phyloP scores from a whole-genome alignment of 768 basidiomycete genomes.

The Suillus cothurnatus region DNA sequence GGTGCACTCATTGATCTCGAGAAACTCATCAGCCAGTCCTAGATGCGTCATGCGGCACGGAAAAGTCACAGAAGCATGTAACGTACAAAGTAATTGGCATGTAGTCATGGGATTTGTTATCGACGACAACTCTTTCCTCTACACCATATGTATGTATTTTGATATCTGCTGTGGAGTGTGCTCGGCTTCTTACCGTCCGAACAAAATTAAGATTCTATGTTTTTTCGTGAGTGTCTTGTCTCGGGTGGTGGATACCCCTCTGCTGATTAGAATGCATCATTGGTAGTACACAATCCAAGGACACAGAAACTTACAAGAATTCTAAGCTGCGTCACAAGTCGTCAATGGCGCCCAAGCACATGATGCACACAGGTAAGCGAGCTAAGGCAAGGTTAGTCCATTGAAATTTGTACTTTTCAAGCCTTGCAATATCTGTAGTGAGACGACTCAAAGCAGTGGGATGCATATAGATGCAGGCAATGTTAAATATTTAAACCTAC shows the following conservation, averaged over 20 bases:
- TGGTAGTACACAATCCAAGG: background rate
- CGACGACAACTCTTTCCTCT: background rate
- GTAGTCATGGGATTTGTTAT: background rate
- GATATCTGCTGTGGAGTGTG: background rate
- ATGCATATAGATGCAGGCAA: background rate
- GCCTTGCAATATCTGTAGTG: background rate
- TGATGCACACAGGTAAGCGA: background rate
- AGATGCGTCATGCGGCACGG: background rate
- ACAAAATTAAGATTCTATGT: too few relatives aligned
- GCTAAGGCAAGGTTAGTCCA: background rate
- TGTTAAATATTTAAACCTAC: background rate
- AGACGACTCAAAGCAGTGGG: background rate
- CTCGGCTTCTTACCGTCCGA: too few relatives aligned
- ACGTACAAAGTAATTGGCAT: background rate
- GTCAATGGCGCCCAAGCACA: background rate
- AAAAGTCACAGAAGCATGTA: background rate
- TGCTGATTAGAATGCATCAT: background rate
- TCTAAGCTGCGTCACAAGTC: background rate
- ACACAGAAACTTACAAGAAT: background rate
- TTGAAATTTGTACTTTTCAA: background rate
- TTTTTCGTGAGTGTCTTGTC: too few relatives aligned
- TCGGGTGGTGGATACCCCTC: too few relatives aligned
- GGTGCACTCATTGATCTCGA: conserved; percentile 62
- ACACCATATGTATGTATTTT: background rate
- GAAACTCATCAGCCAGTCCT: conserved; percentile 28